Conservation (phyloP, 2,329 filamentous ascomycete species). For the Huntiella bhutanensis region DNA sequence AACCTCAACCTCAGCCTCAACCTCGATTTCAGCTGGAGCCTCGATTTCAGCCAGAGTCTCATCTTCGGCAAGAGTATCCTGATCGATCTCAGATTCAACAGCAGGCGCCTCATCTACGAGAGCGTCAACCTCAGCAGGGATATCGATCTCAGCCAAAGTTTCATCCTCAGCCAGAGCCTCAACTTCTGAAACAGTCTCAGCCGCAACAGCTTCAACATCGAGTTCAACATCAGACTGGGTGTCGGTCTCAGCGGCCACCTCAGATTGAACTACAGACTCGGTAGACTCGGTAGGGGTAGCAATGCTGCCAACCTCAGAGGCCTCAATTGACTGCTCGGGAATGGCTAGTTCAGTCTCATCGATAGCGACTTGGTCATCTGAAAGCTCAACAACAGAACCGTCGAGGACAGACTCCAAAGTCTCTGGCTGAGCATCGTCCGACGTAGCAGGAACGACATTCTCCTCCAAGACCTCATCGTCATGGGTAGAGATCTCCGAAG, state of each 20-base stretch:
- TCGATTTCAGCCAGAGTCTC: not conserved
- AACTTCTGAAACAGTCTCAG: slow-evolving; percentile 3
- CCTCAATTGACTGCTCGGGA: not conserved
- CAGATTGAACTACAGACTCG: not conserved
- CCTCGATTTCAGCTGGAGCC: not conserved
- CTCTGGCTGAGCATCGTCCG: not conserved
- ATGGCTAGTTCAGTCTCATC: not conserved
- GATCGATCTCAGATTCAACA: not conserved
- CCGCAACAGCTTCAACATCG: slow-evolving; percentile 7
- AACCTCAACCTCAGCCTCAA: slow-evolving; percentile 3
- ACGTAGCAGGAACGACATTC: not conserved
- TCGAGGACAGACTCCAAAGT: too few species aligned
- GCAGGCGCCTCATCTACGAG: not conserved
- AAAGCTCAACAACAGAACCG: not conserved
- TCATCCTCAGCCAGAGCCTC: slow-evolving; percentile 11
- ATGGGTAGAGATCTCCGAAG: not conserved
- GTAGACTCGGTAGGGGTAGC: not conserved
- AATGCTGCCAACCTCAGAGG: not conserved
- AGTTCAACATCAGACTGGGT: slow-evolving; percentile 1
- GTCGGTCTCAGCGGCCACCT: not conserved
- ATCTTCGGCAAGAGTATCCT: not conserved
- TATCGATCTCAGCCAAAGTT: slow-evolving; percentile 4
- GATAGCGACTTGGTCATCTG: not conserved
- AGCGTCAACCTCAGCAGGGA: not conserved
- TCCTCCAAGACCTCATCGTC: not conserved